Evolutionary conservation across 2,329 filamentous ascomycete species (phyloP), one percentile per base, ranked within the genome.

Genomic region (Phialophora chinensis): DNA sequence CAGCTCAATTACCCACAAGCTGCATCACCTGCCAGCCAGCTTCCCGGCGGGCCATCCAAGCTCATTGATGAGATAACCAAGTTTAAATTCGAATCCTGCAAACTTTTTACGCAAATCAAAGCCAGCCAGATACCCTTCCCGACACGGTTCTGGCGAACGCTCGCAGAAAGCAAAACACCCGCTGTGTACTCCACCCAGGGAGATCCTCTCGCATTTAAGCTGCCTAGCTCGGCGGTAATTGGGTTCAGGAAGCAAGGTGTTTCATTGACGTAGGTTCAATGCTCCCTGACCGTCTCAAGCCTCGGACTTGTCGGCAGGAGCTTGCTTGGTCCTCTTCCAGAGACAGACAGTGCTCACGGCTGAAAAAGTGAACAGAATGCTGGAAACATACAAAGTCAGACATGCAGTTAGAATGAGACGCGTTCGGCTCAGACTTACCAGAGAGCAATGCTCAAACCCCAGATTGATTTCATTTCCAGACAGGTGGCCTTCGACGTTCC

Each of bases 391-490:
- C 14, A 50, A 12, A 10, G 38, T 63, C n/a, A 53, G 20, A 14
- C 23, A 33, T 25, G 7, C 8, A 44, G 54, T 38, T 35, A 44
- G 6, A 17, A 50, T 8, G 6, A 27, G n/a, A 17, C 35, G 10
- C 14, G 10, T 14, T 20, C 52, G n/a, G 14, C 38, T 35, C 23
- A 20, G 56, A 82, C 83, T 75, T 75, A 87, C 85, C 85, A 92
- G 58, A 96, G 85, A 4, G 88, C 88, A 77, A 97, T 93, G 77
- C 88, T 87, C 67, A 97, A 79, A 0, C 92, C 93, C 93, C 93
- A 97, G 71, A 95, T 87, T 17, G 90, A 87, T 84, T 96, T 96
- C 77, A 93, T 88, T 82, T 95, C 88, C 74, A 89, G 88, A 81
- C 93, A 97, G 63, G 91, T 90, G 20, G 85, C 75, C 75, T 83